These are phyloP conservation scores for Diversispora eburnea DNA, from an alignment of 192 early-diverging fungal species.

Conservation along the genomic window DNA sequence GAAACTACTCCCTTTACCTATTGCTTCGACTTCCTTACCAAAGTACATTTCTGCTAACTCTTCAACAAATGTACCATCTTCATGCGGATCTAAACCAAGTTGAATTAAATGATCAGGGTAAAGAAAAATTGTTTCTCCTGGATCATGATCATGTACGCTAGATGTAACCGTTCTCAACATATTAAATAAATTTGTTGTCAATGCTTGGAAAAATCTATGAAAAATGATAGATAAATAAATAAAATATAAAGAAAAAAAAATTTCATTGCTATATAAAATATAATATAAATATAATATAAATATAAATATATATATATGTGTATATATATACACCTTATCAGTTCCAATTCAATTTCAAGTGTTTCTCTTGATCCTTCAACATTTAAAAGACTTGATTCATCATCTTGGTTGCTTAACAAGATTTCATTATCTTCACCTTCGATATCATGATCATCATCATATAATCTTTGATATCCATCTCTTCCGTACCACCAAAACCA, in stretches of 20 bases:
- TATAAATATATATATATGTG: slow-evolving; percentile 25
- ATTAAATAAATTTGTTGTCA: slow-evolving; percentile 35
- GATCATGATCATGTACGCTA: slow-evolving; percentile 1
- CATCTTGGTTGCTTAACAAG: background rate
- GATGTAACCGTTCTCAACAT: background rate
- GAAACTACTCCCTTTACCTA: slow-evolving; percentile 10
- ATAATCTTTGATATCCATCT: slow-evolving; percentile 31
- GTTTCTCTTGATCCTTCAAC: slow-evolving; percentile 14
- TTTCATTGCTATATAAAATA: background rate
- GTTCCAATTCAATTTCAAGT: slow-evolving; percentile 30
- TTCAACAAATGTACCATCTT: slow-evolving; percentile 40
- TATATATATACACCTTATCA: slow-evolving; percentile 37
- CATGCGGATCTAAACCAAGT: slow-evolving; percentile 43
- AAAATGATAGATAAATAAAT: slow-evolving; percentile 40
- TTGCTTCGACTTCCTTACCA: slow-evolving; percentile 34
- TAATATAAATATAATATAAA: too few species aligned
- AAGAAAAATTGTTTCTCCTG: slow-evolving; percentile 23
- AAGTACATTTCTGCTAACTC: slow-evolving; percentile 48
- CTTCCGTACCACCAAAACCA: slow-evolving; percentile 53
- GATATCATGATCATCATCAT: slow-evolving; percentile 21
- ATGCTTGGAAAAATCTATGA: slow-evolving; percentile 32
- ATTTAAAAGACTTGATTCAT: slow-evolving; percentile 2
- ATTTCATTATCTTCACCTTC: slow-evolving; percentile 18
- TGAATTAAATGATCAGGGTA: slow-evolving; percentile 38
- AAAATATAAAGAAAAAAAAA: background rate